These are phyloP conservation scores for Globisporangium recalcitrans DNA, from an alignment of 352 stramenopile genomes.

Conservation along the genomic window DNA sequence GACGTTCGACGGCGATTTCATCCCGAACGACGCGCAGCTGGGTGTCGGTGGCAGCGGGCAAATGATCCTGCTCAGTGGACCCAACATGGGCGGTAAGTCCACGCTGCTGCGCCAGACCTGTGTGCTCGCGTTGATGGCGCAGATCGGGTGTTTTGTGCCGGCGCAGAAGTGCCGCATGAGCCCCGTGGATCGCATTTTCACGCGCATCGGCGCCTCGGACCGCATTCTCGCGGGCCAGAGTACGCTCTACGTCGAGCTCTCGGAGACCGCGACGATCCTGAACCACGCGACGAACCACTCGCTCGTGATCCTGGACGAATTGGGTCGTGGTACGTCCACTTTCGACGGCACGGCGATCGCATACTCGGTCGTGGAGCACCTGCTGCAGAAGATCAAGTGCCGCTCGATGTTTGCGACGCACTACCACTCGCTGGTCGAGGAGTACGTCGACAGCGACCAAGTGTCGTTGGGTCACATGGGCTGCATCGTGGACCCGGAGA, in stretches of 20 bases:
- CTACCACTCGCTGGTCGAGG: slow-evolving; percentile 95
- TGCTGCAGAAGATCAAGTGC: slow-evolving; percentile 85
- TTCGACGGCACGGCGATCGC: slow-evolving; percentile 98
- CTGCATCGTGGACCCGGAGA: slow-evolving; percentile 72
- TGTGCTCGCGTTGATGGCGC: slow-evolving; percentile 96
- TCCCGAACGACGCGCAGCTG: slow-evolving; percentile 95
- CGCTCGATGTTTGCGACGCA: slow-evolving; percentile 98
- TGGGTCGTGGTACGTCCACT: slow-evolving; percentile 97
- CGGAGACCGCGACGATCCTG: slow-evolving; percentile 97
- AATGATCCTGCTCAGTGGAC: slow-evolving; percentile 94
- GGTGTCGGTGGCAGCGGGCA: slow-evolving; percentile 57
- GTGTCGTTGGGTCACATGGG: slow-evolving; percentile 81
- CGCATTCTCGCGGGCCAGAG: slow-evolving; percentile 97
- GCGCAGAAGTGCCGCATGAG: slow-evolving; percentile 92
- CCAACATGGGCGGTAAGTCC: slow-evolving; percentile 99
- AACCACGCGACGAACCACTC: slow-evolving; percentile 93
- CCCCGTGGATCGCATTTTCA: slow-evolving; percentile 99
- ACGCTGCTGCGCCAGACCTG: slow-evolving; percentile 98
- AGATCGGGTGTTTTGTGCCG: slow-evolving; percentile 99
- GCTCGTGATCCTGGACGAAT: slow-evolving; percentile 98
- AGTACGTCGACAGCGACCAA: slow-evolving; percentile 56
- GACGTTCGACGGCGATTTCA: slow-evolving; percentile 89
- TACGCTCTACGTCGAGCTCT: slow-evolving; percentile 99
- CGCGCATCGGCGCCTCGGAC: slow-evolving; percentile 97
- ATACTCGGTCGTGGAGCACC: slow-evolving; percentile 94